Evolutionary conservation across 345 rosid genomes (phyloP), one percentile per base, ranked within the genome.

Genomic region (Populus ilicifolia): DNA sequence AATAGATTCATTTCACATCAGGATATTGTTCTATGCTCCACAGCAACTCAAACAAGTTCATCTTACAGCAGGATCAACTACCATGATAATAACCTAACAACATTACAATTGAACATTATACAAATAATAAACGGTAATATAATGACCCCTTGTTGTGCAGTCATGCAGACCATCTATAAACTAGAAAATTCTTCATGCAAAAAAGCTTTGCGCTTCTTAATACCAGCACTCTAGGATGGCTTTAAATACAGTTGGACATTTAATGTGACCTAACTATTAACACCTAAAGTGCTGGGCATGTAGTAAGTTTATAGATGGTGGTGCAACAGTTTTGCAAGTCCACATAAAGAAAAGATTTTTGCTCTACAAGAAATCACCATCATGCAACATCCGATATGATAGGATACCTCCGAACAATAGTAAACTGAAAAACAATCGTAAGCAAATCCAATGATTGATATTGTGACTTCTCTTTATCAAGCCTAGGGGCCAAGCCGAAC

Each of bases 181-280:
- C 52, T n/a, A 50, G 65, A 50, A 67, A 56, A n/a, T 21, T 56
- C 23, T n/a, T 56, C n/a, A 10, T 8, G 27, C 27, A 10, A 20
- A 7, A 62, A 66, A 64, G 63, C 33, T 33, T 48, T 35, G 33
- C 14, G 44, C 69, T 39, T 74, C 43, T 41, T 48, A 43, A 27
- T 17, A 41, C 38, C 69, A 54, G n/a, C 50, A 56, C 61, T 27
- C 12, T 74, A 16, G 27, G 14, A 43, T 8, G 69, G 39, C 16
- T 43, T 20, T 44, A 23, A 41, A 63, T 23, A 25, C n/a, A 30
- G 17, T 27, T 64, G 71, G 78, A 35, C 71, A 74, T 27, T 43
- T 62, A 66, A 67, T 39, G 44, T 61, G 52, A 80, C 56, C 67
- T 65, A 43, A 75, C 29, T n/a, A 74, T 70, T 69, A 39, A 62